Base-by-base conservation (phyloP, 176 grass and related monocot species). In the Otatea glauca region DNA sequence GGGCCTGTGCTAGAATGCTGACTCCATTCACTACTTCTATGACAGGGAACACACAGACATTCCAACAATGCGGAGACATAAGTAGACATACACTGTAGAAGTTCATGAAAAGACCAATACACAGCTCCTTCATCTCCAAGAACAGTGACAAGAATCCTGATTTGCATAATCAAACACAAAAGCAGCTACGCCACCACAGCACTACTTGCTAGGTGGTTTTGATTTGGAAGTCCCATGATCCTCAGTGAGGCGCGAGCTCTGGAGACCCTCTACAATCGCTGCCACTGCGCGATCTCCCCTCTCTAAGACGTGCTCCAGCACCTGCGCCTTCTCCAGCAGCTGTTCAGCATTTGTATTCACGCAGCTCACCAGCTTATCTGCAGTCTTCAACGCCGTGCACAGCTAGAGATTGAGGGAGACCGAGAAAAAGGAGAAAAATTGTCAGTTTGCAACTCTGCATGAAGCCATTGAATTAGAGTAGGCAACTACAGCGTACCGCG, bases 351-450 rank as follows among this genome's bases (percentile, higher is more conserved):
- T 75, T 11, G 4, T 37, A 60, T 87, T 84, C 0, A 69, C 62
- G 0, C 34, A 84, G 38, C 34, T 84, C 41, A 87, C 69, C 35
- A 91, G 43, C 80, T 80, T 91, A 74, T 87, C 89, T 38, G 89
- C 76, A 23, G 74, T 80, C 69, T 84, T 91, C 85, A 91, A 42
- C 0, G 85, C 84, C 0, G 42, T 18, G 0, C 75, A 90, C 24
- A 90, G 24, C 89, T 87, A 59, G 51, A 61, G 17, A 20, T 35
- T n/a, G 66, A 72, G 2, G 20, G 10, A 54, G 21, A 1, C 5
- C 10, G 20, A 66, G 25, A 44, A 0, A 9, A 10, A 15, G 59
- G 27, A 47, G 0, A 9, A 7, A 7, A 32, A 23, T 21, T 23
- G 21, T 78, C 43, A 90, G 51, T 62, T 75, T 59, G 12, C 34